Evolutionary conservation across 2,329 filamentous ascomycete species (phyloP).

Genomic region (Chaetomium olivaceum): DNA sequence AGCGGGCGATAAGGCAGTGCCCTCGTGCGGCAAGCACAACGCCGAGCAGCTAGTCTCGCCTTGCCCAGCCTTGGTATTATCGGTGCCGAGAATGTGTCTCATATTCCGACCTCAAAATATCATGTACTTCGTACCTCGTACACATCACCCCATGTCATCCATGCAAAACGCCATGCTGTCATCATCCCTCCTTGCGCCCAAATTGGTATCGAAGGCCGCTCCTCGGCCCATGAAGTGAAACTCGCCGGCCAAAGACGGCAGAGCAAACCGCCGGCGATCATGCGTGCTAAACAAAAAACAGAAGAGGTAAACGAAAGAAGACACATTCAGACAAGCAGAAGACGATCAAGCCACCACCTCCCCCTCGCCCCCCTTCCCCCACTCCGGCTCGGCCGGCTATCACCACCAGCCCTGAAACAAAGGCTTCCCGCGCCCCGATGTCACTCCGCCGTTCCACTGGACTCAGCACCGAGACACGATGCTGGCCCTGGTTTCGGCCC

Average conservation of each 20-base stretch:
- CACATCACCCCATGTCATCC: neutral
- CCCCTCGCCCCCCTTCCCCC: neutral
- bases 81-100: neutral
- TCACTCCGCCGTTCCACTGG: neutral
- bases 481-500: neutral
- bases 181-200: conserved; percentile 2
- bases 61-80: neutral
- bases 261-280: neutral
- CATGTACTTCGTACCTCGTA: neutral
- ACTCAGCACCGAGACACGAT: neutral
- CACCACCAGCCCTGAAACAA: neutral
- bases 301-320: neutral
- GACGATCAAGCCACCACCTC: neutral
- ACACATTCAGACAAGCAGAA: neutral
- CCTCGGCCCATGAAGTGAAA: neutral
- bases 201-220: conserved; percentile 13
- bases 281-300: neutral
- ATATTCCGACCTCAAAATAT: neutral
- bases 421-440: neutral
- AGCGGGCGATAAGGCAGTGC: neutral
- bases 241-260: neutral
- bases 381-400: neutral
- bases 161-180: conserved; percentile 14
- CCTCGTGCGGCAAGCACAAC: neutral
- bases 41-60: neutral